phyloP scores from a whole-genome alignment of 2,329 filamentous ascomycete genomes.

The Diplodia sapinea region DNA sequence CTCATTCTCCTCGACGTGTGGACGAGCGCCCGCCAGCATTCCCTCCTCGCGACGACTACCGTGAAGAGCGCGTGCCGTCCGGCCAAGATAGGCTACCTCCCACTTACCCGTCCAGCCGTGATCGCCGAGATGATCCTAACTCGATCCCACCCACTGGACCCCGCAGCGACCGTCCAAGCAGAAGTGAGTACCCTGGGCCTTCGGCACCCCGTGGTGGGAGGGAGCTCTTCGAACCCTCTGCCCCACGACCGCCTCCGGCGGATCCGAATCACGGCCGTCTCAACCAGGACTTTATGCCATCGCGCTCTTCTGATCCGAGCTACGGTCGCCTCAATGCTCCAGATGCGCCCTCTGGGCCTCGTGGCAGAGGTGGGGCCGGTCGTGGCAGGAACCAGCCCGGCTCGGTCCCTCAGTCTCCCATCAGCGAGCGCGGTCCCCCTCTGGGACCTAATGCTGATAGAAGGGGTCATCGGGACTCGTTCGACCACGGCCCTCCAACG shows the following conservation, averaged over 20 bases:
- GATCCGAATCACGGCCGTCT: conserved; percentile 57
- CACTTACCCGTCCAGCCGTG: conserved; percentile 44
- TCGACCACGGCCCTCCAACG: conserved; percentile 38
- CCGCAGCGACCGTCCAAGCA: conserved; percentile 47
- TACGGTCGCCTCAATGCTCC: conserved; percentile 57
- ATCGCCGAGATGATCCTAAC: conserved; percentile 48
- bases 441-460: conserved; percentile 38
- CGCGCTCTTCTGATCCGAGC: conserved; percentile 53
- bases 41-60: conserved; percentile 40
- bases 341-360: conserved; percentile 61
- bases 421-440: conserved; percentile 32
- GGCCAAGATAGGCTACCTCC: conserved; percentile 38
- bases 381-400: conserved; percentile 37
- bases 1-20: conserved; percentile 42
- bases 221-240: conserved; percentile 50
- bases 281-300: conserved; percentile 47
- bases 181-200: conserved; percentile 40
- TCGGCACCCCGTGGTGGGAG: conserved; percentile 39
- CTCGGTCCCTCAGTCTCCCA: conserved; percentile 29
- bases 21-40: conserved; percentile 38
- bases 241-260: conserved; percentile 42
- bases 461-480: conserved; percentile 30
- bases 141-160: conserved; percentile 60
- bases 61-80: conserved; percentile 42
- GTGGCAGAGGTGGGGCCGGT: conserved; percentile 51